Evolutionary conservation across 257 asterid species (phyloP).

Genomic region (Solanum paucissectum): DNA sequence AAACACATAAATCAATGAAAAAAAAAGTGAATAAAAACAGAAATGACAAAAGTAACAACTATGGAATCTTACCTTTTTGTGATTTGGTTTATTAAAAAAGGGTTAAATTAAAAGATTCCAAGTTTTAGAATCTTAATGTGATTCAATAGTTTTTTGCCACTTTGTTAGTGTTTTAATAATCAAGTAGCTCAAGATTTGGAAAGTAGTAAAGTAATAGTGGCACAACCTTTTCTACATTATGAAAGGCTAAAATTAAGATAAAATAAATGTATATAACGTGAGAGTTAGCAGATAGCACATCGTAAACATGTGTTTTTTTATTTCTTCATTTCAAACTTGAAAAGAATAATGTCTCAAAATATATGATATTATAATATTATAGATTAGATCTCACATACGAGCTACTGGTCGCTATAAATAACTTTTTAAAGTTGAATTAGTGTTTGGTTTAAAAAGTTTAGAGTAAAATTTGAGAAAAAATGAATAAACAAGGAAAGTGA

Average conservation of each 20-base stretch:
- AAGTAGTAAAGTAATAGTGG: not conserved
- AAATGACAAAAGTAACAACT: not conserved
- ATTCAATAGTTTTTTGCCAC: not conserved
- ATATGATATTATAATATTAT: too few relatives aligned
- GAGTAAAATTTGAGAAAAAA: not conserved
- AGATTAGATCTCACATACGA: not conserved
- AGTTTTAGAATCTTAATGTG: not conserved
- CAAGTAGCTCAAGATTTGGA: not conserved
- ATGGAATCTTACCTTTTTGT: not conserved
- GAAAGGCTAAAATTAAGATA: not conserved
- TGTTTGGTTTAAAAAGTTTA: not conserved
- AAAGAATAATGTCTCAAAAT: not conserved
- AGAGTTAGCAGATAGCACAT: too few relatives aligned
- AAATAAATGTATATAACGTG: not conserved
- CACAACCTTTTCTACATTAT: not conserved
- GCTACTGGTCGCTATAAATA: not conserved
- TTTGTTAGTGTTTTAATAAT: not conserved
- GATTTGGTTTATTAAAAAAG: not conserved
- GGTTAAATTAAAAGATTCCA: not conserved
- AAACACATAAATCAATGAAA: not conserved
- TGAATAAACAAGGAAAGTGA: not conserved
- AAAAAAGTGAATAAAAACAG: not conserved
- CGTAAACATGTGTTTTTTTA: too few relatives aligned
- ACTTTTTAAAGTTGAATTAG: not conserved
- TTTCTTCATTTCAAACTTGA: not conserved